Percentiles rank a stretch among this genome's conserved stretches.
phyloP scores from a whole-genome alignment of 1,284 basidiomycete genomes.

The Phellinidium pouzarii region DNA sequence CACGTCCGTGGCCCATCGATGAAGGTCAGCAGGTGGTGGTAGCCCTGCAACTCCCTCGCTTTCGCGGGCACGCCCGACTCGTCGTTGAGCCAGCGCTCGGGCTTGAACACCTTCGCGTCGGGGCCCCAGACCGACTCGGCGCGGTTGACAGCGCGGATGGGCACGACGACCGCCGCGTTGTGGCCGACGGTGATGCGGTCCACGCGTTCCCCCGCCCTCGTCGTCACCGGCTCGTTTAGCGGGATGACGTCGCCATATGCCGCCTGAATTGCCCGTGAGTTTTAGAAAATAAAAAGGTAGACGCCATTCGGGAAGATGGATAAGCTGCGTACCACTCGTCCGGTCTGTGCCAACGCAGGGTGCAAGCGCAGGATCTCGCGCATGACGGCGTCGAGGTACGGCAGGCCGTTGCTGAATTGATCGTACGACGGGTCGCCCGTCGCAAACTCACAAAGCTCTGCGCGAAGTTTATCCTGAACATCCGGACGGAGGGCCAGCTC shows the following conservation, averaged over 20 bases:
- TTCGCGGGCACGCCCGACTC: conserved; percentile 8
- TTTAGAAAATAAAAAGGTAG: neutral
- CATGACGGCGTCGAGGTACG: conserved; percentile 13
- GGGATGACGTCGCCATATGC: conserved; percentile 18
- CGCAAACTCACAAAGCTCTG: conserved; percentile 22
- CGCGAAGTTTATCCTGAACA: conserved; percentile 25
- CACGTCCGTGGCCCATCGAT: conserved; percentile 17
- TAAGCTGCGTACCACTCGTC: conserved; percentile 32
- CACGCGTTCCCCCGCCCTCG: neutral
- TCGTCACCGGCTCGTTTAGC: conserved; percentile 6
- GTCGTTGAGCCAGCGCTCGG: conserved; percentile 17
- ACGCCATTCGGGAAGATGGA: neutral
- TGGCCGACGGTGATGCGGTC: conserved; percentile 4
- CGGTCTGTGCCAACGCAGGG: conserved; percentile 29
- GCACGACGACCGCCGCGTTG: conserved; percentile 5
- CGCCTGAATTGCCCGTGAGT: conserved; percentile 3
- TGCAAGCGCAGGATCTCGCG: conserved; percentile 25
- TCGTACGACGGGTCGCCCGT: conserved; percentile 26
- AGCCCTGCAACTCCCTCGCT: conserved; percentile 13
- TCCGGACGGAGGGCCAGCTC: conserved; percentile 27
- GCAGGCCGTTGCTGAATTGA: conserved; percentile 23
- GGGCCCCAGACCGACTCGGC: conserved; percentile 16
- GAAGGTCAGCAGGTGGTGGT: conserved; percentile 16
- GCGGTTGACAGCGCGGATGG: conserved; percentile 15
- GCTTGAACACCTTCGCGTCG: conserved; percentile 18